Conservation (phyloP, 2,329 filamentous ascomycete genomes). For the Diaporthe velutina region DNA sequence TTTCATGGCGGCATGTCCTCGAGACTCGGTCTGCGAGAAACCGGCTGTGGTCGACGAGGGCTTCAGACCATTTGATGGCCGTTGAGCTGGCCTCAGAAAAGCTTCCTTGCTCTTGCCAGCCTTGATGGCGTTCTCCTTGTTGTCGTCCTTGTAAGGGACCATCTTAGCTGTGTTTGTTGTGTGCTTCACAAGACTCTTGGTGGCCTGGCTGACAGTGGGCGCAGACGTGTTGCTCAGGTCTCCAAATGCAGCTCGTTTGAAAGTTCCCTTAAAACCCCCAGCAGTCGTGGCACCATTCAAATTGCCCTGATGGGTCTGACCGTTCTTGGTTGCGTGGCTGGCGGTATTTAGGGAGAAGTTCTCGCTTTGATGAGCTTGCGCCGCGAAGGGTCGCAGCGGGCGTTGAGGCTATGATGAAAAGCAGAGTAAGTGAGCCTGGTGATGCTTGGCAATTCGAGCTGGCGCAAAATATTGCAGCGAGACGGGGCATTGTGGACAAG, state of each 20-base stretch:
- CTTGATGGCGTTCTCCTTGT: conserved; percentile 60
- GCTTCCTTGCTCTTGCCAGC: conserved; percentile 48
- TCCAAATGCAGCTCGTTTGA: conserved; percentile 84
- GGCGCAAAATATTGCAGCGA: conserved; percentile 29
- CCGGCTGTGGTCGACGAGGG: conserved; percentile 35
- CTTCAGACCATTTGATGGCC: conserved; percentile 41
- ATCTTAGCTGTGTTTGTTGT: conserved; percentile 45
- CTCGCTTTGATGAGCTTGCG: conserved; percentile 68
- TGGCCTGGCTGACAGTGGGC: conserved; percentile 47
- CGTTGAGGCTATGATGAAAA: conserved; percentile 73
- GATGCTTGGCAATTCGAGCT: background rate
- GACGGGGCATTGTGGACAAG: background rate
- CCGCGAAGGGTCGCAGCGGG: conserved; percentile 64
- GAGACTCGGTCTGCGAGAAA: conserved; percentile 20
- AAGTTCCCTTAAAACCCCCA: conserved; percentile 70
- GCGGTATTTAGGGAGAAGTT: conserved; percentile 61
- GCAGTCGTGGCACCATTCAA: conserved; percentile 56
- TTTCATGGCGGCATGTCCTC: conserved; percentile 27
- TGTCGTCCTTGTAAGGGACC: conserved; percentile 44
- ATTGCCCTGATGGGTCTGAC: conserved; percentile 22
- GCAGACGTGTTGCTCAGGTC: conserved; percentile 82
- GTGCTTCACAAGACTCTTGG: conserved; percentile 52
- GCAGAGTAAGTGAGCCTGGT: conserved; percentile 37
- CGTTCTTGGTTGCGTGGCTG: conserved; percentile 26
- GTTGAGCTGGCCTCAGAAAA: conserved; percentile 54